These are phyloP conservation scores for Croton setiger DNA, from an alignment of 441 rosid species.

Conservation along the genomic window DNA sequence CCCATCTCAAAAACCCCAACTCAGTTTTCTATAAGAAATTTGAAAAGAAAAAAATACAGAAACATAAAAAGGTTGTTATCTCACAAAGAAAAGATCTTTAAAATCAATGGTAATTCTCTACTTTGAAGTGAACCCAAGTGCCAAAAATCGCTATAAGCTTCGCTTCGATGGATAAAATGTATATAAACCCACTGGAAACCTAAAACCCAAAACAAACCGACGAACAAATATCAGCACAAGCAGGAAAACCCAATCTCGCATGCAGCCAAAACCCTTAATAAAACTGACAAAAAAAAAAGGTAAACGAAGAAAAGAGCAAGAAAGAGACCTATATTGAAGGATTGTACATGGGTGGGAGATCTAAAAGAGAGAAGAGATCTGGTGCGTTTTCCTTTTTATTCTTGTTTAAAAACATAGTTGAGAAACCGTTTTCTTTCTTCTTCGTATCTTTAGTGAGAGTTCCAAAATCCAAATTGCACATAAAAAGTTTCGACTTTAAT, in stretches of 20 bases:
- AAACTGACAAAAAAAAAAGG: slow-evolving; percentile 8
- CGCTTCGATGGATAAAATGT: slow-evolving; percentile 29
- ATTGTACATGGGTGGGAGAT: slow-evolving; percentile 27
- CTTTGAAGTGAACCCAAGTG: slow-evolving; percentile 25
- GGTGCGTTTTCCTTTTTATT: background rate
- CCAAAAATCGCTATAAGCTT: slow-evolving; percentile 17
- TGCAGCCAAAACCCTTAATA: slow-evolving; percentile 34
- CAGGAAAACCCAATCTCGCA: slow-evolving; percentile 32
- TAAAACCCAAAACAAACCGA: slow-evolving; percentile 26
- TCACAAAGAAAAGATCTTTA: slow-evolving; percentile 19
- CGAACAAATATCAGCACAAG: slow-evolving; percentile 14
- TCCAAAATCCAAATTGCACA: background rate
- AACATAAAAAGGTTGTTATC: slow-evolving; percentile 6
- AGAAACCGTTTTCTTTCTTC: background rate
- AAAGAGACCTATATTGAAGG: slow-evolving; percentile 16
- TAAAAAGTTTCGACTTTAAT: background rate
- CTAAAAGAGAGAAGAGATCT: slow-evolving; percentile 15
- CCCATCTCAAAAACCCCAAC: slow-evolving; percentile 57
- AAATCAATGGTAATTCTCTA: slow-evolving; percentile 24
- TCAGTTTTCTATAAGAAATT: slow-evolving; percentile 13
- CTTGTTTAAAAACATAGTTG: background rate
- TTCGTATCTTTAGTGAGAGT: background rate
- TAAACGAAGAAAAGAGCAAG: slow-evolving; percentile 17
- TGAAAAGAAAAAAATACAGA: slow-evolving; percentile 5
- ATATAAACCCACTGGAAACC: slow-evolving; percentile 27